phyloP scores from a whole-genome alignment of 805 yeast species.

The Saturnispora besseyi region DNA sequence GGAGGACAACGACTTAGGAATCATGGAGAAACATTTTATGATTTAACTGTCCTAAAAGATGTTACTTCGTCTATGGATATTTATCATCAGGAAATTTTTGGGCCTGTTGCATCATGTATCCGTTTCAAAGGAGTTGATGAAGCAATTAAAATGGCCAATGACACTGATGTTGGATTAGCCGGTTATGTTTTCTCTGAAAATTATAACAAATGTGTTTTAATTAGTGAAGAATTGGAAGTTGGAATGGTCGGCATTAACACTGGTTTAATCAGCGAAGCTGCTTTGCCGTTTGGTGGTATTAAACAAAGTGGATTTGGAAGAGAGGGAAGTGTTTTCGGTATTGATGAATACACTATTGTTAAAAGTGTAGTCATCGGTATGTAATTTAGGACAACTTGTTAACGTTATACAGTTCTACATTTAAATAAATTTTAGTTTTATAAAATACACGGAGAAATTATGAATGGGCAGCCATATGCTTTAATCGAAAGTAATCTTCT shows the following conservation, averaged over 20 bases:
- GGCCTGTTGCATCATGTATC: conserved; percentile 67
- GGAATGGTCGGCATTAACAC: conserved; percentile 84
- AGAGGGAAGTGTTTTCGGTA: conserved; percentile 66
- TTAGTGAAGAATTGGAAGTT: conserved; percentile 58
- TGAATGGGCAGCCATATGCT: background rate
- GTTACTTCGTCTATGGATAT: conserved; percentile 50
- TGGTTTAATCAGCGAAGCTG: conserved; percentile 59
- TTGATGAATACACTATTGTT: conserved; percentile 57
- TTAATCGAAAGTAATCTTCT: conserved; percentile 77
- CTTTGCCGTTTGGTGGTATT: conserved; percentile 72
- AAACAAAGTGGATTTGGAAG: conserved; percentile 74
- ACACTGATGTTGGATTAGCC: conserved; percentile 65
- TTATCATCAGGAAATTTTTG: conserved; percentile 61
- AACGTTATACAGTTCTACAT: background rate
- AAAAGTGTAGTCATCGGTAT: conserved; percentile 45
- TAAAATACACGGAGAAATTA: conserved; percentile 2
- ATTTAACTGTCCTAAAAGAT: conserved; percentile 52
- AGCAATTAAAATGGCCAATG: conserved; percentile 54
- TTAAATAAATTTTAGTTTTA: background rate
- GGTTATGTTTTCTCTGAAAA: conserved; percentile 62
- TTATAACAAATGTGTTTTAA: conserved; percentile 43
- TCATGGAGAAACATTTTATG: conserved; percentile 59
- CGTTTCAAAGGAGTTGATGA: conserved; percentile 57
- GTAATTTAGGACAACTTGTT: conserved; percentile 16
- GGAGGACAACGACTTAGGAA: conserved; percentile 53